Evolutionary conservation across 495 filamentous ascomycete species (phyloP), one percentile per base, ranked within the genome.

Genomic region (Pseudevernia furfuracea): DNA sequence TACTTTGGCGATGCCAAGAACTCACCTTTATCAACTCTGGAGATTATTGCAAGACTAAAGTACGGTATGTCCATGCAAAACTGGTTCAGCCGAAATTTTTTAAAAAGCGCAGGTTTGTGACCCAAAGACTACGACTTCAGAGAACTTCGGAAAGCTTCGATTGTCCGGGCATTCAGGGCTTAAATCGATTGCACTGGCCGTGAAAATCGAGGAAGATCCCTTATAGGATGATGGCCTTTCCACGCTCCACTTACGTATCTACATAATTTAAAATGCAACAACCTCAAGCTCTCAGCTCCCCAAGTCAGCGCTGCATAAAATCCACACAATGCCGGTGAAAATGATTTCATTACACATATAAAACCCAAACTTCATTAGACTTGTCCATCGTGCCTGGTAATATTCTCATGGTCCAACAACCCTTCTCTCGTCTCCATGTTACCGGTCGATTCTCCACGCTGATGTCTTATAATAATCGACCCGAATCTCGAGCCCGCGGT

Each of bases 401-500:
- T 30, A 34, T 34, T 12, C 28, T 34, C 52, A 0, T 21, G 30
- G 17, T 34, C 30, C 30, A 55, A n/a, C 14, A 55, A 34, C 0
- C 52, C 30, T 10, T 55, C 52, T 30, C 52, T 55, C 3, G 25
- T 36, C 52, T 55, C 28, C 34, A 34, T 4, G 34, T 55, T 21
- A 30, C 52, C 52, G 3, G 30, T 17, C 52, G 30, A 34, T 32
- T 60, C 58, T 19, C 58, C 37, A 5, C 39, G 23, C 38, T 44
- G 17, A 11, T 28, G 58, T 32, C 23, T 17, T 39, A 41, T 28
- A 11, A 41, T 34, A 7, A 60, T 30, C 17, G 58, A 60, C 28
- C 43, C 43, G 17, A 60, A 60, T 12, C 58, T 60, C 23, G 58
- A 60, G 43, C 38, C 30, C 8, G 38, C 58, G 32, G 37, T 46